Percentiles rank a stretch among this genome's conserved stretches.
phyloP scores from a whole-genome alignment of 2,329 filamentous ascomycete species.

The Sphaceloma murrayae region DNA sequence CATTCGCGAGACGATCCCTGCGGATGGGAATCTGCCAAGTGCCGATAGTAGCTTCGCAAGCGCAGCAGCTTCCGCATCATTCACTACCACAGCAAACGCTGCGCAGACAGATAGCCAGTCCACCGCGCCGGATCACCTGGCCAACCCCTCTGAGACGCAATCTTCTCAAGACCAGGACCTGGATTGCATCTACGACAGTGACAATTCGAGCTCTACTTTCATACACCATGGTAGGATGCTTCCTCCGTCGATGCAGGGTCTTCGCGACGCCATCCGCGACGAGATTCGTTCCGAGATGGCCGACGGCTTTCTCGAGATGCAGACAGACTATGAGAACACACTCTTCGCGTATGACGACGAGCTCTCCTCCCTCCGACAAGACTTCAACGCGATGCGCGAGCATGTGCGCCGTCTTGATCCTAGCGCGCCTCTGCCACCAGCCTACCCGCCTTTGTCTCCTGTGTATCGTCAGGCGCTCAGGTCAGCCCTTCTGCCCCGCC shows the following conservation, averaged over 20 bases:
- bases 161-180: constrained; percentile 25
- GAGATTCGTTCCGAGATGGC: constrained; percentile 3
- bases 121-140: constrained; percentile 21
- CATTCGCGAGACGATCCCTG: constrained; percentile 67
- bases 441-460: background rate
- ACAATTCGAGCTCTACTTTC: constrained; percentile 30
- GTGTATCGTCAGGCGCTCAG: too few species aligned
- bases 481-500: too few species aligned
- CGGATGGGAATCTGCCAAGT: constrained; percentile 71
- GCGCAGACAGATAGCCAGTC: constrained; percentile 31
- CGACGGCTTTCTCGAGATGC: background rate
- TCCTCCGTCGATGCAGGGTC: background rate
- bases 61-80: constrained; percentile 44
- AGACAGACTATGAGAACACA: background rate
- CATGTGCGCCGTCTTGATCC: constrained; percentile 6
- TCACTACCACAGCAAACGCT: constrained; percentile 30
- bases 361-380: background rate
- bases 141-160: constrained; percentile 24
- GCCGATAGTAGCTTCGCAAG: constrained; percentile 75
- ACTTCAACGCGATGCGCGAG: constrained; percentile 10
- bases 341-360: constrained; percentile 6
- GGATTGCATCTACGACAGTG: constrained; percentile 35
- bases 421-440: constrained; percentile 2
- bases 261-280: background rate
- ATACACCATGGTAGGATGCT: constrained; percentile 1